A percentile compares a stretch with the other conserved stretches of the same genome.
Conservation (phyloP, 192 early-diverging fungal species). For the Phlyctochytrium planicorne region DNA sequence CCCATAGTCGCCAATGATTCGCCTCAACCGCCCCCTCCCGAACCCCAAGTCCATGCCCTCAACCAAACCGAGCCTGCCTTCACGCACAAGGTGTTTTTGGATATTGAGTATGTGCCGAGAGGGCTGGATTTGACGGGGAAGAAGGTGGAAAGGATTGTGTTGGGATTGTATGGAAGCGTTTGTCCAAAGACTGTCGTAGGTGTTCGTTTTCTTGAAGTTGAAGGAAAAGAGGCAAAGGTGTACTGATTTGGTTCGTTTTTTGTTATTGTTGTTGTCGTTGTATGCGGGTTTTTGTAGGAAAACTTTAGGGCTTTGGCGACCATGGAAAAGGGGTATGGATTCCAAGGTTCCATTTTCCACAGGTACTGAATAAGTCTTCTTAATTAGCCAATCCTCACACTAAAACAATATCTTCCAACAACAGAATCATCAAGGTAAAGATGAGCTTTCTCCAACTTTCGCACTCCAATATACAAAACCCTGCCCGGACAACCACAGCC, state of each 20-base stretch:
- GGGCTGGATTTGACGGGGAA: not conserved
- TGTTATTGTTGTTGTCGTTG: not conserved
- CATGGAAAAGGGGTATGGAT: slow-evolving; percentile 61
- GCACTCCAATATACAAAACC: not conserved
- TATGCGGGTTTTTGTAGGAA: slow-evolving; percentile 15
- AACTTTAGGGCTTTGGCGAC: slow-evolving; percentile 55
- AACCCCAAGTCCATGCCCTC: not conserved
- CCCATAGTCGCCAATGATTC: not conserved
- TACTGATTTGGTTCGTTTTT: too few relatives aligned
- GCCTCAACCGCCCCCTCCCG: not conserved
- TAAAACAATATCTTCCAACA: too few relatives aligned
- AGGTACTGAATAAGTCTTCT: too few relatives aligned
- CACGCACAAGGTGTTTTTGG: slow-evolving; percentile 75
- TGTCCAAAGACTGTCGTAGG: slow-evolving; percentile 41
- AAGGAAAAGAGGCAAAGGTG: too few relatives aligned
- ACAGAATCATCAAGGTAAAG: slow-evolving; percentile 66
- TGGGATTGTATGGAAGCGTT: slow-evolving; percentile 73
- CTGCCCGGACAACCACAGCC: not conserved
- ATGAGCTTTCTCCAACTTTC: slow-evolving; percentile 43
- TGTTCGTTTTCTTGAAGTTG: not conserved
- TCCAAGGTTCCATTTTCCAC: slow-evolving; percentile 81
- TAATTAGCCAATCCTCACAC: too few relatives aligned
- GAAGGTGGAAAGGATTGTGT: slow-evolving; percentile 63
- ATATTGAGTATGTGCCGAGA: slow-evolving; percentile 74
- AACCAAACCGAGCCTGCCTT: slow-evolving; percentile 18